phyloP scores from a whole-genome alignment of 1,284 basidiomycete species.

The Pholiota adiposa region DNA sequence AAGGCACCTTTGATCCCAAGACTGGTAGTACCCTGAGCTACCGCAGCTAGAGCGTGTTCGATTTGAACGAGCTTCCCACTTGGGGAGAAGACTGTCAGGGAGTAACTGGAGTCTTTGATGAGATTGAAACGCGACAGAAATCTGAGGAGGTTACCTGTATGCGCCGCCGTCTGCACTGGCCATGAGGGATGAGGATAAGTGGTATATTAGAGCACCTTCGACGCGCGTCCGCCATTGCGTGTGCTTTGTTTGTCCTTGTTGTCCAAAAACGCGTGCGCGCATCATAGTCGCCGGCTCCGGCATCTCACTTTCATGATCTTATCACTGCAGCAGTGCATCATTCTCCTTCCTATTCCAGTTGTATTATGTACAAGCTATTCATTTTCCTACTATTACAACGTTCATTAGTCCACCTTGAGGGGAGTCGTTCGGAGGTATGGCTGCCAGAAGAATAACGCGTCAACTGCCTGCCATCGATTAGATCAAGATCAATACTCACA shows the following conservation, averaged over 20 bases:
- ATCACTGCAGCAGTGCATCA: too few relatives aligned
- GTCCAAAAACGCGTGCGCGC: conserved; percentile 6
- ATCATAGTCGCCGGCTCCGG: neutral
- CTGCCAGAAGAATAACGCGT: conserved; percentile 37
- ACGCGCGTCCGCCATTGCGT: conserved; percentile 29
- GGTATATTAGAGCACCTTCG: conserved; percentile 14
- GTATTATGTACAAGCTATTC: conserved; percentile 3
- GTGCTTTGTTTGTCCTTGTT: conserved; percentile 19
- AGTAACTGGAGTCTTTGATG: conserved; percentile 72
- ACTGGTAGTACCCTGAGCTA: conserved; percentile 95
- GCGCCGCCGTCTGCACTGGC: conserved; percentile 79
- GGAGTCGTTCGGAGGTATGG: conserved; percentile 81
- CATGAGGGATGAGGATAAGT: conserved; percentile 43
- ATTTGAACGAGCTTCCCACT: conserved; percentile 99
- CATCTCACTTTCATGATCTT: neutral
- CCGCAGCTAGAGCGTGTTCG: conserved; percentile 98
- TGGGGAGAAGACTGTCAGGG: conserved; percentile 98
- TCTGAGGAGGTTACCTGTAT: conserved; percentile 61
- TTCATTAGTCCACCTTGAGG: conserved; percentile 46
- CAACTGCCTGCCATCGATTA: neutral
- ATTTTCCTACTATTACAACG: conserved; percentile 2
- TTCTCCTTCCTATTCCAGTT: neutral
- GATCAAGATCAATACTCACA: conserved; percentile 42
- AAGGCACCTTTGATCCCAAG: conserved; percentile 94
- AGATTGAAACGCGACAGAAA: conserved; percentile 13